Conservation (phyloP, 768 basidiomycete genomes). For the Hortiboletus campestris region DNA sequence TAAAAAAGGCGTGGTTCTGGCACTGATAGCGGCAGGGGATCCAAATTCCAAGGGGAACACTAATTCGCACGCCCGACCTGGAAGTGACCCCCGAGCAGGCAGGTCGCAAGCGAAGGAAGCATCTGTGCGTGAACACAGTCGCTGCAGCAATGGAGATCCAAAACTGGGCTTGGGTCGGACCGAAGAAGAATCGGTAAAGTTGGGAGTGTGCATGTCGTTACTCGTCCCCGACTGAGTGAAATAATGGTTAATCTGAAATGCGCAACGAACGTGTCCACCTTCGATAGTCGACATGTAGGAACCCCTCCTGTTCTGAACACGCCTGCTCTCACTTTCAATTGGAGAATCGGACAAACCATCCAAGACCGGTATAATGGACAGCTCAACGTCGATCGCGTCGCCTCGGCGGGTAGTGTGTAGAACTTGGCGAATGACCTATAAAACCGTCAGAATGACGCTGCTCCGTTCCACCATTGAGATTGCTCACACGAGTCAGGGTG, state of each 20-base stretch:
- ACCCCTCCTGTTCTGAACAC: constrained; percentile 25
- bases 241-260: constrained; percentile 57
- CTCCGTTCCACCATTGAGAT: neutral
- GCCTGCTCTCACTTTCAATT: constrained; percentile 20
- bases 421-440: constrained; percentile 81
- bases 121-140: constrained; percentile 58
- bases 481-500: constrained; percentile 79
- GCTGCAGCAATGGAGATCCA: constrained; percentile 53
- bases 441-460: constrained; percentile 16
- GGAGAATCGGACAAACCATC: constrained; percentile 27
- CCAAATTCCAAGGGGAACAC: constrained; percentile 63
- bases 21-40: constrained; percentile 41
- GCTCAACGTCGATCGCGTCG: constrained; percentile 84
- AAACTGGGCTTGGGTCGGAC: constrained; percentile 41
- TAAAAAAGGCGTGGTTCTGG: constrained; percentile 37
- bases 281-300: constrained; percentile 24
- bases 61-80: constrained; percentile 65
- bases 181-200: constrained; percentile 8
- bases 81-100: constrained; percentile 39
- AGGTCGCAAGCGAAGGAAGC: constrained; percentile 42
- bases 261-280: constrained; percentile 48
- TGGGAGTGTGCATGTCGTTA: constrained; percentile 6
- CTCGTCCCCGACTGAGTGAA: constrained; percentile 29
- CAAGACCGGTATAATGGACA: constrained; percentile 48
- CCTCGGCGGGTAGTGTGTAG: constrained; percentile 63